Base-by-base conservation (phyloP, 495 filamentous ascomycete species). In the Talaromyces ruber region DNA sequence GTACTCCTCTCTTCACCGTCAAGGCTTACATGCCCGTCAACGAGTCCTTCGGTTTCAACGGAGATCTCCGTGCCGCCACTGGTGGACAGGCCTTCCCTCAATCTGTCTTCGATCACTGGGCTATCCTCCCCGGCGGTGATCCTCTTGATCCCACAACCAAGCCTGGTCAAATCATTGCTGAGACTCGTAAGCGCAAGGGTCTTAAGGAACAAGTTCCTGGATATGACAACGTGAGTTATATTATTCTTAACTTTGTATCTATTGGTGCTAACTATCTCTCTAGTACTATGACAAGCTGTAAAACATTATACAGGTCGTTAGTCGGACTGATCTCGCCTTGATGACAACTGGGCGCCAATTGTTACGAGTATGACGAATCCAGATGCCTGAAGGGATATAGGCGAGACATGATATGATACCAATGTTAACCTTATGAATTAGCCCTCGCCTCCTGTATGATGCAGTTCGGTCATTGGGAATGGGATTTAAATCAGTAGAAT, bases 201-300 rank as follows among this genome's bases (percentile, higher is more conserved):
- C 81, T 99, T 85, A 99, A 99, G 90, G 82, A 87, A 71, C 83
- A 90, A 65, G 89, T 96, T 71, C 93, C 93, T 65, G 88, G 86
- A 73, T 85, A 89, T 80, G 90, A 89, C 67, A 94, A 97, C 83
- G 92, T 96, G 88, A 92, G 91, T 90, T 62, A 60, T 52, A 12
- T 62, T 24, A n/a, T 2, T 25, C 50, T 6, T 21, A 28, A 11
- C 0, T 25, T 6, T n/a, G 25, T 28, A 24, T 43, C 8, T 37
- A n/a, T 59, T 93, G 82, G 92, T 75, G 54, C 54, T 57, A 57
- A 57, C 18, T 34, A 34, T 50, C 18, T 64, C 4, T 69, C 63
- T 67, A 97, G 92, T 97, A 97, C 88, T 97, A 97, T 81, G 93
- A 97, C 88, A 96, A 96, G 89, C 87, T 97, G 81, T 97, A 96